A percentile compares a stretch with the other conserved stretches of the same genome.
Conservation (phyloP, 352 stramenopile genomes). For the Globisporangium acanthophoron region DNA sequence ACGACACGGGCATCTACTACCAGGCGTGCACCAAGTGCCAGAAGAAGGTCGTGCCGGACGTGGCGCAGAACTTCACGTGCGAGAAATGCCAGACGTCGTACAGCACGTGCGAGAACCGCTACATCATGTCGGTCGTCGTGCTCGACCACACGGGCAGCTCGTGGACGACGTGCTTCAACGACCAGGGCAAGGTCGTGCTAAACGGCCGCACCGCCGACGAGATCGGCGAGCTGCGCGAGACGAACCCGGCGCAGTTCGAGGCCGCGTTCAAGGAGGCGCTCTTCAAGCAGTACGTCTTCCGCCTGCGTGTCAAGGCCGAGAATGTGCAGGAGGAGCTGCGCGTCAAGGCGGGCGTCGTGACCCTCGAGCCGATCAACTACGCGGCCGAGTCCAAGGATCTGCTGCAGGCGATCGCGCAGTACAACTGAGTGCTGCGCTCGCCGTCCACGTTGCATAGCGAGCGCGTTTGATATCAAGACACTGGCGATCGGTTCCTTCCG, state of each 20-base stretch:
- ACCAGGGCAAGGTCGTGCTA: conserved; percentile 93
- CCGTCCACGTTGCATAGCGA: background rate
- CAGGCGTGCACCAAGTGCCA: conserved; percentile 86
- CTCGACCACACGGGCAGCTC: conserved; percentile 91
- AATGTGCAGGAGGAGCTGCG: conserved; percentile 94
- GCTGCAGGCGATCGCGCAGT: conserved; percentile 89
- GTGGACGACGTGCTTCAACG: conserved; percentile 97
- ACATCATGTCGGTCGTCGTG: conserved; percentile 93
- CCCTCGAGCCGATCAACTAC: conserved; percentile 92
- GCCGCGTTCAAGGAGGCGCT: conserved; percentile 90
- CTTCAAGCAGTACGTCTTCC: conserved; percentile 88
- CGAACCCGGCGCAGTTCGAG: conserved; percentile 89
- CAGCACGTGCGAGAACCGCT: conserved; percentile 91
- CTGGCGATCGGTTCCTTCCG: no score
- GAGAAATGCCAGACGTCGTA: conserved; percentile 96
- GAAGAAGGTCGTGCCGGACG: conserved; percentile 91
- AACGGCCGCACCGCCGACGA: conserved; percentile 90
- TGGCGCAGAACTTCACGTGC: conserved; percentile 93
- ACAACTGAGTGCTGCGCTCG: conserved; percentile 33
- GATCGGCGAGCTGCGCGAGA: conserved; percentile 79
- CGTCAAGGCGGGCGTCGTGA: conserved; percentile 91
- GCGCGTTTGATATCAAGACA: conserved; percentile 2
- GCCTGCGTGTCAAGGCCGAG: conserved; percentile 93
- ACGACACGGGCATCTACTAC: conserved; percentile 88
- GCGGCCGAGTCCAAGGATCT: conserved; percentile 90